Conservation (phyloP, 768 basidiomycete genomes). For the Boletus rubescentipes region DNA sequence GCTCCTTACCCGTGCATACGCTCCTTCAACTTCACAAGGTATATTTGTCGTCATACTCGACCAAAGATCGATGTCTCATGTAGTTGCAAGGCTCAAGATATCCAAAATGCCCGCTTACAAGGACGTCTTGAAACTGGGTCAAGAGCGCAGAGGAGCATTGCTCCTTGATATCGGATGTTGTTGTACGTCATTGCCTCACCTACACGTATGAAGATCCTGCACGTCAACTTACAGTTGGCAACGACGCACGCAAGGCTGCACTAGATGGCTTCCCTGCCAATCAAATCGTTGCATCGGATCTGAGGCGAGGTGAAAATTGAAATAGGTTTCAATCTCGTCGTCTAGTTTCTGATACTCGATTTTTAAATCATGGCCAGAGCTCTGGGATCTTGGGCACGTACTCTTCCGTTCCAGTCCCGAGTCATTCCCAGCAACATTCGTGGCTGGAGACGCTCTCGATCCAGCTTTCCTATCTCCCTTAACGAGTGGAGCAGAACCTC, state of each 20-base stretch:
- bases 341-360: not conserved
- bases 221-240: slow-evolving; percentile 35
- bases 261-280: slow-evolving; percentile 41
- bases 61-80: not conserved
- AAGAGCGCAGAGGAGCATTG: slow-evolving; percentile 35
- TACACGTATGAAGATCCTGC: not conserved
- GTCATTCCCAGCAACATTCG: slow-evolving; percentile 53
- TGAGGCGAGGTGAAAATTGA: slow-evolving; percentile 32
- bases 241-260: slow-evolving; percentile 40
- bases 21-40: slow-evolving; percentile 19
- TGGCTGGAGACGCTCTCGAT: slow-evolving; percentile 56
- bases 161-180: slow-evolving; percentile 48
- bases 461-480: slow-evolving; percentile 39
- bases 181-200: slow-evolving; percentile 26
- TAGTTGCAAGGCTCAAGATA: slow-evolving; percentile 21
- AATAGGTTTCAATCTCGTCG: not conserved
- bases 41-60: not conserved
- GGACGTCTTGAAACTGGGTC: slow-evolving; percentile 35
- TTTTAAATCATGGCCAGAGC: slow-evolving; percentile 35
- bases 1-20: slow-evolving; percentile 26
- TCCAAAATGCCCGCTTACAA: slow-evolving; percentile 21
- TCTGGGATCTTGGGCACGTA: slow-evolving; percentile 62
- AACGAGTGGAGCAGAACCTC: slow-evolving; percentile 17
- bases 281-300: slow-evolving; percentile 40
- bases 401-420: slow-evolving; percentile 54